A percentile compares a stretch with the other conserved stretches of the same genome.
Evolutionary conservation across 352 stramenopile species (phyloP).

Genomic region (Phytophthora pini): DNA sequence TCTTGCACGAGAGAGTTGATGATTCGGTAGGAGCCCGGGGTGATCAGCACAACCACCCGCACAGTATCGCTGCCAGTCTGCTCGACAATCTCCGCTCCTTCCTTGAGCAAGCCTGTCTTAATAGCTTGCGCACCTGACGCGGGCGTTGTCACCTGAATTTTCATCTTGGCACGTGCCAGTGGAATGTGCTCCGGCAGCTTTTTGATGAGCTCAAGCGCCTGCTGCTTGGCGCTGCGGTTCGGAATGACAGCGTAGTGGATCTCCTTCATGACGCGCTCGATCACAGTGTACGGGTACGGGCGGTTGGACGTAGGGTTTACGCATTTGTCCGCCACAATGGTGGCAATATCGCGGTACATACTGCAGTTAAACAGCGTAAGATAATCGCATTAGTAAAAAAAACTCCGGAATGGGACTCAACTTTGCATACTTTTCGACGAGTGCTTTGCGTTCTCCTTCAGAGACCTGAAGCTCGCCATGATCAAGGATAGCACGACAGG

Average conservation of each 20-base stretch:
- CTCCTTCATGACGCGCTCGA: constrained; percentile 97
- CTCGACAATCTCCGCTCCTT: constrained; percentile 74
- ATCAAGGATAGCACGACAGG: constrained; percentile 95
- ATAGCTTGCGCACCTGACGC: constrained; percentile 54
- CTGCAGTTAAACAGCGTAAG: constrained; percentile 43
- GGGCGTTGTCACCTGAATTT: constrained; percentile 86
- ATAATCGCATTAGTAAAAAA: constrained; percentile 9
- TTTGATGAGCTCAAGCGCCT: constrained; percentile 97
- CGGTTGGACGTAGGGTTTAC: constrained; percentile 96
- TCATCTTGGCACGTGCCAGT: constrained; percentile 98
- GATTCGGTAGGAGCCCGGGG: constrained; percentile 77
- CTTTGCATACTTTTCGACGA: constrained; percentile 84
- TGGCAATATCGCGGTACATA: constrained; percentile 95
- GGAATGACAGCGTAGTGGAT: constrained; percentile 96
- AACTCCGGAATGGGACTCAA: background rate
- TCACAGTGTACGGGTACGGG: constrained; percentile 97
- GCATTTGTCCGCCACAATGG: constrained; percentile 97
- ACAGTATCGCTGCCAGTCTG: constrained; percentile 62
- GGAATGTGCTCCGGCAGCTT: constrained; percentile 93
- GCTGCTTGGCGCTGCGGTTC: constrained; percentile 96
- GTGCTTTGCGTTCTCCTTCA: constrained; percentile 94
- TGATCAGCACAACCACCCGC: constrained; percentile 77
- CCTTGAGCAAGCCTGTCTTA: constrained; percentile 63
- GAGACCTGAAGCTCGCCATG: constrained; percentile 97
- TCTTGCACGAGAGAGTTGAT: constrained; percentile 77